Evolutionary conservation across 2,329 filamentous ascomycete species (phyloP), one percentile per base, ranked within the genome.

Genomic region (Aspergillus novoparasiticus): DNA sequence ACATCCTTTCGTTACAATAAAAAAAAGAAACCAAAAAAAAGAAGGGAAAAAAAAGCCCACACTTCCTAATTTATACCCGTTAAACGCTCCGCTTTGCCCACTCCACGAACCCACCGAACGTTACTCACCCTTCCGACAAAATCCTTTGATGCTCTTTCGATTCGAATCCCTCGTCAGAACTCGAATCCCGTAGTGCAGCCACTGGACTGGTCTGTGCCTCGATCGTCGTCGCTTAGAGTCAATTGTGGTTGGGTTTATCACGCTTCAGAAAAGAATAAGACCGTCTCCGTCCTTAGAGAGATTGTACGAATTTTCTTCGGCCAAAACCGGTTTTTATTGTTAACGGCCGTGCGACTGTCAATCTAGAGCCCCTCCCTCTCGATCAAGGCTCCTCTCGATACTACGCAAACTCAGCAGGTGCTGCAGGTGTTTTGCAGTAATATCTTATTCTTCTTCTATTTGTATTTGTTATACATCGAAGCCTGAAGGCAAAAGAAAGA

Each of bases 351-450:
- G 50, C 32, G 46, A 53, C 36, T 59, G 61, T 64, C 66, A 64
- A 61, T 60, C 53, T 57, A 39, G 59, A 57, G 60, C 59, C 59
- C 26, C 58, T 53, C 28, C 43, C 23, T 64, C 60, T 36, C 59
- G 58, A 60, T 58, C 56, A 62, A 65, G 58, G 56, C 48, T 57
- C 58, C 54, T 58, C 50, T 60, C 63, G 58, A 64, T 64, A 61
- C 68, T 66, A 76, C 74, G 76, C 76, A 78, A 79, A 79, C 73
- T 89, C 90, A 92, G 90, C 89, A 86, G 89, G 89, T 86, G 86
- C 90, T 92, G 90, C 90, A 92, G 89, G 88, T 91, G 87, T 72
- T 78, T 79, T 78, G 76, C 74, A 72, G 73, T 78, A 77, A 75
- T 78, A 72, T 55, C 30, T 36, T 72, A 72, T 73, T 72, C 34